Percentiles rank a stretch among this genome's conserved stretches.
Conservation (phyloP, 2,329 filamentous ascomycete genomes). For the Harringtonia lauricola region DNA sequence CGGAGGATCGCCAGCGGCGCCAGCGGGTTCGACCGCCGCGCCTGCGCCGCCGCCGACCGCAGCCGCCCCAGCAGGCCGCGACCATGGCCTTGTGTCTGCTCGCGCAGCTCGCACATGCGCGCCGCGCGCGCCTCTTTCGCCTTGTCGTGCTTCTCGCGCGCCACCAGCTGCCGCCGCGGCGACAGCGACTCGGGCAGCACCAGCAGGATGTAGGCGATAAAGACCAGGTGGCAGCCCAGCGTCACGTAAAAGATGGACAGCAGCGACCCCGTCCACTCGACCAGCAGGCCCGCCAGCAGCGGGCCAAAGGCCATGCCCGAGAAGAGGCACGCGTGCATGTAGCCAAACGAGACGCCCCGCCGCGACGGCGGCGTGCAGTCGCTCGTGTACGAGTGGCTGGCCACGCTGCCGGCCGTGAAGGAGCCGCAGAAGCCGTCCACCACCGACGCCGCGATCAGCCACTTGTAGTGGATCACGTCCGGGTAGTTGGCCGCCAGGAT, state of each 20-base stretch:
- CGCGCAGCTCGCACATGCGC: constrained; percentile 9
- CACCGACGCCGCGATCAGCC: constrained; percentile 65
- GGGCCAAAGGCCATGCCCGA: constrained; percentile 82
- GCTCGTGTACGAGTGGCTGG: constrained; percentile 77
- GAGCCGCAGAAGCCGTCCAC: constrained; percentile 81
- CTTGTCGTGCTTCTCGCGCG: constrained; percentile 54
- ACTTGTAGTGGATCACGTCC: constrained; percentile 61
- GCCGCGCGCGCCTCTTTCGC: constrained; percentile 28
- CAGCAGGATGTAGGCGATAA: constrained; percentile 60
- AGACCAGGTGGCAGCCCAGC: constrained; percentile 59
- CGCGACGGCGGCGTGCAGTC: constrained; percentile 77
- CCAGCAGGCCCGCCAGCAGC: constrained; percentile 66
- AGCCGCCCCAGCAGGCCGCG: not conserved
- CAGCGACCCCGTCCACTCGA: constrained; percentile 63
- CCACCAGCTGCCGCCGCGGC: constrained; percentile 55
- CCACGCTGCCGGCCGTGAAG: constrained; percentile 67
- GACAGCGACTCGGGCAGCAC: constrained; percentile 78
- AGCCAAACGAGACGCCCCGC: constrained; percentile 75
- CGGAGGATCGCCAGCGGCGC: constrained; percentile 68
- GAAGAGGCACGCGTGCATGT: constrained; percentile 83
- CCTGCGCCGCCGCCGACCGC: constrained; percentile 1
- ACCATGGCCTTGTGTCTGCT: not conserved
- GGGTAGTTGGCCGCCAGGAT: constrained; percentile 70
- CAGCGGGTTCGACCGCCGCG: constrained; percentile 54
- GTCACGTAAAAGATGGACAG: constrained; percentile 79